phyloP scores from a whole-genome alignment of 345 rosid species.

The Gossypium ekmanianum region DNA sequence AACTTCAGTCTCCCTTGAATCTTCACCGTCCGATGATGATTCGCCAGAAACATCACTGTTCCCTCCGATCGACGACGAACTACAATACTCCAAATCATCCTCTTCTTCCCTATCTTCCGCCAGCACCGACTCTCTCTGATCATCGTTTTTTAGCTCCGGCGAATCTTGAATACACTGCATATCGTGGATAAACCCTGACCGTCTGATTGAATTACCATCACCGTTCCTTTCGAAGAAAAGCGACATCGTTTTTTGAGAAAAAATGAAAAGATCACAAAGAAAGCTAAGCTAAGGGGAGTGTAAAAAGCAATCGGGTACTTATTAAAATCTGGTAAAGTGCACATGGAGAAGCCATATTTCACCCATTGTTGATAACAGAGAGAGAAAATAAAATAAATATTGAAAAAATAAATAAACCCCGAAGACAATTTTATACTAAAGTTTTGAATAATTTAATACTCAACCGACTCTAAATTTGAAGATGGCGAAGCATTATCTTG shows the following conservation, averaged over 20 bases:
- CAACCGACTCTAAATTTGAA: background rate
- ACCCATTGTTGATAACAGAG: slow-evolving; percentile 11
- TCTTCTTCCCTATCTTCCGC: slow-evolving; percentile 1
- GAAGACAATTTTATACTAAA: background rate
- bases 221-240: slow-evolving; percentile 2
- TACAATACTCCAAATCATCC: slow-evolving; percentile 20
- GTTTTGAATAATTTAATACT: background rate
- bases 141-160: background rate
- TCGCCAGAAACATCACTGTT: slow-evolving; percentile 25
- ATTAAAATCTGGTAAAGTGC: slow-evolving; percentile 8
- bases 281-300: background rate
- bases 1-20: slow-evolving; percentile 22
- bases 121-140: background rate
- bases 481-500: slow-evolving; percentile 14
- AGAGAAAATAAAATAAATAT: background rate
- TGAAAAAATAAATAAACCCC: background rate
- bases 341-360: slow-evolving; percentile 13
- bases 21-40: slow-evolving; percentile 25
- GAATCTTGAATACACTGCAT: slow-evolving; percentile 14
- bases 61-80: slow-evolving; percentile 26
- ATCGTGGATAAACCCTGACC: background rate
- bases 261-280: background rate
- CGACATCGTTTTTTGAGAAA: slow-evolving; percentile 9
- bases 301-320: background rate
- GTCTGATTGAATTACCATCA: background rate